phyloP scores from a whole-genome alignment of 2,329 filamentous ascomycete genomes.

The Diaporthe destruens region DNA sequence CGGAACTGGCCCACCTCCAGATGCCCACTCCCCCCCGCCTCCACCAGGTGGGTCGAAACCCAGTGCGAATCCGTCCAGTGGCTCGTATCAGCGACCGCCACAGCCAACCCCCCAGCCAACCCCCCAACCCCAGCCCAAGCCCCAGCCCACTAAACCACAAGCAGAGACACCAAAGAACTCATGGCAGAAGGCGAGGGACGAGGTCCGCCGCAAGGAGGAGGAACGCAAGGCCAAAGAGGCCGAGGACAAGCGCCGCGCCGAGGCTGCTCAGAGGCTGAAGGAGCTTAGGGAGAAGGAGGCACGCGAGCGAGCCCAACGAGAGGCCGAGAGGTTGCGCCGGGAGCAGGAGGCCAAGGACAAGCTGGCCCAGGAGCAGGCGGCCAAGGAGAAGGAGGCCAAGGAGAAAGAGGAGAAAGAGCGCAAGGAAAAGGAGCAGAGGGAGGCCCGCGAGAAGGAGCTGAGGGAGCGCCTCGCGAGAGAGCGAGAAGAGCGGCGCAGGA shows the following conservation, averaged over 20 bases:
- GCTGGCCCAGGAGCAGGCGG: conserved; percentile 53
- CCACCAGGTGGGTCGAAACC: conserved; percentile 42
- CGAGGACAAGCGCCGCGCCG: conserved; percentile 70
- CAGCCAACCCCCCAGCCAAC: conserved; percentile 37
- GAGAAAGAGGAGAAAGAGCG: conserved; percentile 53
- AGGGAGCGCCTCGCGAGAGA: conserved; percentile 44
- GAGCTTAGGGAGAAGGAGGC: conserved; percentile 70
- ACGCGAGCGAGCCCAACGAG: conserved; percentile 56
- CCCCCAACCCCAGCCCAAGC: conserved; percentile 43
- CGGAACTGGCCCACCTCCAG: conserved; percentile 49
- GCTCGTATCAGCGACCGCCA: conserved; percentile 45
- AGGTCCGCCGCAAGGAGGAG: conserved; percentile 73
- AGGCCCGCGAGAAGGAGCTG: conserved; percentile 50
- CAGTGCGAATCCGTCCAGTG: conserved; percentile 46
- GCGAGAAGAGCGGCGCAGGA: conserved; percentile 42
- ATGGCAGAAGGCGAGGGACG: conserved; percentile 79
- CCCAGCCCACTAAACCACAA: conserved; percentile 43
- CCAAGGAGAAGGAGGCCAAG: conserved; percentile 53
- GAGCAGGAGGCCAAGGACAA: conserved; percentile 52
- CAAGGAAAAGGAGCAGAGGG: conserved; percentile 48
- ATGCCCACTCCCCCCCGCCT: conserved; percentile 40
- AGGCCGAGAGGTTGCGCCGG: conserved; percentile 43
- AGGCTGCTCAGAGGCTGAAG: conserved; percentile 64
- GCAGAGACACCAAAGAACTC: conserved; percentile 59
- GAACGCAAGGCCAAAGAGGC: conserved; percentile 72